A percentile compares a stretch with the other conserved stretches of the same genome.
Conservation (phyloP, 179 eudicot genomes). For the Gypsophila paniculata region DNA sequence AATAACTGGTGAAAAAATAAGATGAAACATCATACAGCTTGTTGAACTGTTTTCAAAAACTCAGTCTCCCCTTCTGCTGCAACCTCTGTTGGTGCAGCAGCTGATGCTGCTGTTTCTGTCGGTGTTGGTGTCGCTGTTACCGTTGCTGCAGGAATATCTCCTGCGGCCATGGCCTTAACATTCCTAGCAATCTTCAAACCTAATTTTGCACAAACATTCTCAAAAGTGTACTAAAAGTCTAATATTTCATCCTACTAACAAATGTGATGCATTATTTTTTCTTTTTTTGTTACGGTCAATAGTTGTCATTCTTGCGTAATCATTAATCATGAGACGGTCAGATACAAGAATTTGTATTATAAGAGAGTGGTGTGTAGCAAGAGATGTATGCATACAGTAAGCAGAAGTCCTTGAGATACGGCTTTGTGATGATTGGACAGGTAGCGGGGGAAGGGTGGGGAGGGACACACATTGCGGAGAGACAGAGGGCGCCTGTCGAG, state of each 20-base stretch:
- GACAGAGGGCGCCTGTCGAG: constrained; percentile 48
- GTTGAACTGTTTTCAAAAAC: constrained; percentile 54
- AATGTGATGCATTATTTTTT: too few species aligned
- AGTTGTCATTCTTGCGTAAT: not conserved
- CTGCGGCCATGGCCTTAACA: constrained; percentile 79
- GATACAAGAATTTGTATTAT: too few species aligned
- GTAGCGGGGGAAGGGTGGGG: constrained; percentile 54
- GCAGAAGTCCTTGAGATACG: constrained; percentile 48
- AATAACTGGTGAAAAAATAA: too few species aligned
- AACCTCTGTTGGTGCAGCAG: constrained; percentile 8
- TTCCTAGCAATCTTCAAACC: constrained; percentile 72
- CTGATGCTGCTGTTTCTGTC: constrained; percentile 14
- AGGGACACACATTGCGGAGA: constrained; percentile 61
- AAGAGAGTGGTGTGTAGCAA: not conserved
- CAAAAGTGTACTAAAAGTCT: too few species aligned
- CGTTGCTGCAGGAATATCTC: constrained; percentile 58
- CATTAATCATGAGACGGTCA: too few species aligned
- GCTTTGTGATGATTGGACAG: constrained; percentile 40
- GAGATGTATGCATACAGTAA: constrained; percentile 43
- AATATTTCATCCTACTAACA: too few species aligned
- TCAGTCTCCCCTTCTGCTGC: constrained; percentile 45
- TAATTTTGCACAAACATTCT: constrained; percentile 12
- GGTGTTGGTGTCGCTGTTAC: not conserved
- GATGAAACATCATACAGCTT: constrained; percentile 41
- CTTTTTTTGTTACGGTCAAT: too few species aligned